phyloP scores from a whole-genome alignment of 2,329 filamentous ascomycete species.

The Hymenoscyphus occultus region DNA sequence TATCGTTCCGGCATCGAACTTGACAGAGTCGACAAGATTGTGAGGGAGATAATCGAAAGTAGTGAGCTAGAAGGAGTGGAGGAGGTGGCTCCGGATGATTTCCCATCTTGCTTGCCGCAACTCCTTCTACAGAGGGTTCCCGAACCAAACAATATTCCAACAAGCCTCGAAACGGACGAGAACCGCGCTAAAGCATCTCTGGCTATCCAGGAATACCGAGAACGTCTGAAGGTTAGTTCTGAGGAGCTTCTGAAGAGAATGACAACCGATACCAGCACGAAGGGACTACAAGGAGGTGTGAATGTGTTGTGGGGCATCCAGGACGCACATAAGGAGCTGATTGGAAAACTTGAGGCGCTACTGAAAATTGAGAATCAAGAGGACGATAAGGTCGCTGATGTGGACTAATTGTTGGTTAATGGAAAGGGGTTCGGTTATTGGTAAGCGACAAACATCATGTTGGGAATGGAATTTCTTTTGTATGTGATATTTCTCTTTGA shows the following conservation, averaged over 20 bases:
- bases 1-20: background rate
- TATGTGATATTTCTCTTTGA: background rate
- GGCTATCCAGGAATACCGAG: slow-evolving; percentile 1
- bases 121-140: background rate
- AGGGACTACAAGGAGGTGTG: background rate
- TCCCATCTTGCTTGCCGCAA: background rate
- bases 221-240: background rate
- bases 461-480: background rate
- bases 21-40: background rate
- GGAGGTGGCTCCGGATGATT: background rate
- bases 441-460: background rate
- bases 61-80: background rate
- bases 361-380: background rate
- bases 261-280: background rate
- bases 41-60: background rate
- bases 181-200: background rate
- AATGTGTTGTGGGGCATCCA: background rate
- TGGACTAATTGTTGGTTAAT: background rate
- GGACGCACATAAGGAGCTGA: background rate
- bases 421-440: slow-evolving; percentile 1
- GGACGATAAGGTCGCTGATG: background rate
- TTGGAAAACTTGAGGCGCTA: background rate
- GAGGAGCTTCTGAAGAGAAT: background rate
- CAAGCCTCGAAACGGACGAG: background rate
- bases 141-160: background rate